phyloP scores from a whole-genome alignment of 1,284 basidiomycete genomes.

The Lignosus rhinocerotis region DNA sequence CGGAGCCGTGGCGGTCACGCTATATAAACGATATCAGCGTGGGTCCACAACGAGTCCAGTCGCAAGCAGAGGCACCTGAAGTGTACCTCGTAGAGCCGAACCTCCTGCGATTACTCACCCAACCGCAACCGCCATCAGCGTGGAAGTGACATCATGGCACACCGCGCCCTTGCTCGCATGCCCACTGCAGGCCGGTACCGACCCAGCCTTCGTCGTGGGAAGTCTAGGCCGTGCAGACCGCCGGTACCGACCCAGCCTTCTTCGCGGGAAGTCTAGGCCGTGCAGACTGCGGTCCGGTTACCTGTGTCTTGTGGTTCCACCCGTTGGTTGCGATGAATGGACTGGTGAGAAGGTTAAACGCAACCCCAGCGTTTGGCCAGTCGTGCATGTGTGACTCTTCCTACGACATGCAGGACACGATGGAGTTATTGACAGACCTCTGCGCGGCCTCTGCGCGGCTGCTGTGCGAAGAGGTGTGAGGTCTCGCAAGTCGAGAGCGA shows the following conservation, averaged over 20 bases:
- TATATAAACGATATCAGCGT: too few species aligned
- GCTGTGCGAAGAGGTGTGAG: background rate
- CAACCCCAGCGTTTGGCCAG: slow-evolving; percentile 1
- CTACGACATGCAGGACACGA: slow-evolving; percentile 9
- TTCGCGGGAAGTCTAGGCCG: slow-evolving; percentile 2
- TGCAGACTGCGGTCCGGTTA: slow-evolving; percentile 1
- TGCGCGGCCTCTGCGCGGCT: slow-evolving; percentile 5
- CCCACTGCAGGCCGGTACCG: slow-evolving; percentile 3
- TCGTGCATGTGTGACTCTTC: background rate
- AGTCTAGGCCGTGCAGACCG: background rate
- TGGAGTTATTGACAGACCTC: background rate
- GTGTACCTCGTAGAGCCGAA: too few species aligned
- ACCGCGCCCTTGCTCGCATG: slow-evolving; percentile 5
- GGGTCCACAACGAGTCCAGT: background rate
- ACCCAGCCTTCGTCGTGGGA: slow-evolving; percentile 4
- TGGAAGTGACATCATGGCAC: slow-evolving; percentile 7
- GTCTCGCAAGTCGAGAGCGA: background rate
- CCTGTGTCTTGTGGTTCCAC: slow-evolving; percentile 4
- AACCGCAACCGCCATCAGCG: background rate
- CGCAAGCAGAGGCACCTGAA: background rate
- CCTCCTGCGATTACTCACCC: too few species aligned
- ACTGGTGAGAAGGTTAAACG: slow-evolving; percentile 11
- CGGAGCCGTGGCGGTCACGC: too few species aligned
- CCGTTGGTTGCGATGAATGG: background rate
- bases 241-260: slow-evolving; percentile 3